A percentile compares a stretch with the other conserved stretches of the same genome.
Conservation (phyloP, 1,284 basidiomycete genomes). For the Moesziomyces sp. region DNA sequence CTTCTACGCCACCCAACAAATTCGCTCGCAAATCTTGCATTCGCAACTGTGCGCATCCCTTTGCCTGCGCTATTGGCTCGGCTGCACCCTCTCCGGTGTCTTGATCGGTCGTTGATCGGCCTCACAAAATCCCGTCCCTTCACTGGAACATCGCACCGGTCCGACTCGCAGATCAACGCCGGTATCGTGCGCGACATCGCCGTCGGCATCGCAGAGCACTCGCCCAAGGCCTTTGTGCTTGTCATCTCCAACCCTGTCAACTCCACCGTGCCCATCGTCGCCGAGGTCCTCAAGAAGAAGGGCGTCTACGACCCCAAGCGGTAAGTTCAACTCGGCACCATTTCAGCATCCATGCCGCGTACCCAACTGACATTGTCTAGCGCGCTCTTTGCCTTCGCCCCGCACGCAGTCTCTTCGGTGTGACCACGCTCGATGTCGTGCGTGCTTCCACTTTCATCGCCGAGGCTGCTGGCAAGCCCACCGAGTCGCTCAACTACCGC, state of each 20-base stretch:
- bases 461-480: slow-evolving; percentile 78
- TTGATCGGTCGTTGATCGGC: slow-evolving; percentile 66
- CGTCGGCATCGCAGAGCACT: slow-evolving; percentile 81
- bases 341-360: slow-evolving; percentile 71
- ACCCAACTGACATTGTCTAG: not conserved
- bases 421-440: slow-evolving; percentile 97
- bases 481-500: slow-evolving; percentile 71
- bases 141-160: too few species aligned
- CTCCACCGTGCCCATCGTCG: slow-evolving; percentile 97
- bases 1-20: too few species aligned
- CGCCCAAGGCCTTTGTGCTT: slow-evolving; percentile 91
- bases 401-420: slow-evolving; percentile 79
- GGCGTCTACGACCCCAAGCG: slow-evolving; percentile 84
- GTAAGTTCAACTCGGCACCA: slow-evolving; percentile 57
- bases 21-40: too few species aligned
- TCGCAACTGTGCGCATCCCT: not conserved
- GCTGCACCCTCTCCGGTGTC: too few species aligned
- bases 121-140: slow-evolving; percentile 30
- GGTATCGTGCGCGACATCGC: slow-evolving; percentile 95
- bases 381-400: not conserved
- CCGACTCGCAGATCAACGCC: slow-evolving; percentile 84
- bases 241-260: slow-evolving; percentile 97
- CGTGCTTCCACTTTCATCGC: slow-evolving; percentile 94
- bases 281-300: slow-evolving; percentile 92
- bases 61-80: not conserved